phyloP scores from a whole-genome alignment of 352 stramenopile genomes.

The Globisporangium acanthophoron region DNA sequence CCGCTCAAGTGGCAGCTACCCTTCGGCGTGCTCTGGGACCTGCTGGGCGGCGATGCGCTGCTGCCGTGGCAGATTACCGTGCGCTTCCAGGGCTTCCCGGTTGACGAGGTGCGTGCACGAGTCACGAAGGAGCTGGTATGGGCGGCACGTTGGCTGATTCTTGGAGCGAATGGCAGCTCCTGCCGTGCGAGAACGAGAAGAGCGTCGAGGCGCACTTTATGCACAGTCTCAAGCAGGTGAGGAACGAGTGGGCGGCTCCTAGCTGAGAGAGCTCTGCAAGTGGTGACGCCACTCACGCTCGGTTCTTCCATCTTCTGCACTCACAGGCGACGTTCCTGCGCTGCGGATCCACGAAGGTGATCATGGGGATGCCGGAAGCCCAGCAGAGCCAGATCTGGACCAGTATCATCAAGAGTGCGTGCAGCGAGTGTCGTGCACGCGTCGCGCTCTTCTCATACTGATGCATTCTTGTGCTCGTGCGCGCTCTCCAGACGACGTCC shows the following conservation, averaged over 20 bases:
- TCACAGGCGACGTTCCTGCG: slow-evolving; percentile 47
- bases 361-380: slow-evolving; percentile 74
- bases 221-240: slow-evolving; percentile 73
- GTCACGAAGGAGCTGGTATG: no score
- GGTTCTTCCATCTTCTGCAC: no score
- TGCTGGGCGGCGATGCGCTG: slow-evolving; percentile 17
- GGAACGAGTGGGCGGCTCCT: no score
- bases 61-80: slow-evolving; percentile 72
- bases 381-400: slow-evolving; percentile 82
- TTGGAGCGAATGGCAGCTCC: slow-evolving; percentile 19
- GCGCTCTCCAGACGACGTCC: slow-evolving; percentile 30
- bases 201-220: slow-evolving; percentile 81
- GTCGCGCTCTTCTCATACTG: no score
- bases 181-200: slow-evolving; percentile 73
- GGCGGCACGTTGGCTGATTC: not conserved
- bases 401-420: slow-evolving; percentile 62
- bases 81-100: slow-evolving; percentile 75
- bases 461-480: not conserved
- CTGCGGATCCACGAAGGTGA: slow-evolving; percentile 68
- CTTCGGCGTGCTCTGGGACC: slow-evolving; percentile 66
- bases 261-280: no score
- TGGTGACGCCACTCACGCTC: no score
- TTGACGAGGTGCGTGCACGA: slow-evolving; percentile 25
- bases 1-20: slow-evolving; percentile 79
- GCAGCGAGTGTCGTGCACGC: not conserved